Evolutionary conservation across 768 basidiomycete genomes (phyloP).

Genomic region (Phlebiopsis flavidoalba): DNA sequence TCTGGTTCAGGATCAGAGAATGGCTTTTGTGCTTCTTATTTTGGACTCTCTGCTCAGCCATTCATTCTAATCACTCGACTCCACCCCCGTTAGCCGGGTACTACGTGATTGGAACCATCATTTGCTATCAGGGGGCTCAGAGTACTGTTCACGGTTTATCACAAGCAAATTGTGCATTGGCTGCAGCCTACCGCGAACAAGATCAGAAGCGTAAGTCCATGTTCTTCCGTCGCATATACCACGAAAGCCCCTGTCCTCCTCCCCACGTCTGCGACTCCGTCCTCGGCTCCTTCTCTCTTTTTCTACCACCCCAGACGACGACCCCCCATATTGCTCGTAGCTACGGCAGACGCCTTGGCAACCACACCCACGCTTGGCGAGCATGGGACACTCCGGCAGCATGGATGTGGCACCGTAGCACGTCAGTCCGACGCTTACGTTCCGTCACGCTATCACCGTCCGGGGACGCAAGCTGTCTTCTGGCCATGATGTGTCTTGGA

Average conservation of each 20-base stretch:
- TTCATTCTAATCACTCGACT: not conserved
- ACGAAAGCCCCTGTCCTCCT: not conserved
- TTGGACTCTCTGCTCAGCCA: not conserved
- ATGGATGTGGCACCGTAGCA: not conserved
- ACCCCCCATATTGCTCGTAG: not conserved
- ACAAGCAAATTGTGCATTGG: slow-evolving; percentile 59
- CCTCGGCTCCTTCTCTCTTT: too few relatives aligned
- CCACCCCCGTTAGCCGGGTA: slow-evolving; percentile 28
- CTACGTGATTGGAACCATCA: slow-evolving; percentile 24
- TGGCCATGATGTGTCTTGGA: not conserved
- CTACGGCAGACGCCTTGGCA: not conserved
- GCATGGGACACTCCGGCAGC: not conserved
- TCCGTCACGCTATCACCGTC: not conserved
- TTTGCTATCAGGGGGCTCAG: slow-evolving; percentile 30
- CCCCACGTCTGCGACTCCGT: not conserved
- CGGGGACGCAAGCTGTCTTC: too few relatives aligned
- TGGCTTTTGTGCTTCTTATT: slow-evolving; percentile 26
- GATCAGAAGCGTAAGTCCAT: slow-evolving; percentile 53
- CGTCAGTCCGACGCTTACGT: not conserved
- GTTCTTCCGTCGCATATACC: not conserved
- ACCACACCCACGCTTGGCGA: not conserved
- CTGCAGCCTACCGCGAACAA: slow-evolving; percentile 61
- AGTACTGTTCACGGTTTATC: slow-evolving; percentile 38
- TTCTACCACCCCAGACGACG: not conserved
- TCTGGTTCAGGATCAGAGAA: slow-evolving; percentile 28